phyloP scores from a whole-genome alignment of 371 early-diverging fungal species.

The Syncephalastrum racemosum region DNA sequence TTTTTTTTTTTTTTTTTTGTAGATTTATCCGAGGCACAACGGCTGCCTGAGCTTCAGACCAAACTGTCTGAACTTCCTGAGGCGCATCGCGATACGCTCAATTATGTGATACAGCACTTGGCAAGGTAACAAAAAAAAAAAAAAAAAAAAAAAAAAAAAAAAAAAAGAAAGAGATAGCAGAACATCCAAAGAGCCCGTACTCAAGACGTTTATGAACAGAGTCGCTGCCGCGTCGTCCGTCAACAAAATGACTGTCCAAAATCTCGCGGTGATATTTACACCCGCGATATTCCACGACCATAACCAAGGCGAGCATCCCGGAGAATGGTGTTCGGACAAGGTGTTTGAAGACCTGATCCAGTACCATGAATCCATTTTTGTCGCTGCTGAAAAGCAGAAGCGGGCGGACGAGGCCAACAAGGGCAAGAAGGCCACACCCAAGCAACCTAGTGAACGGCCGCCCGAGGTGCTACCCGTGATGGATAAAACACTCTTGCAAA shows the following conservation, averaged over 20 bases:
- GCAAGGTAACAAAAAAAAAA: slow-evolving; percentile 35
- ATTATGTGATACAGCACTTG: slow-evolving; percentile 47
- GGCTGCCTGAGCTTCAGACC: slow-evolving; percentile 17
- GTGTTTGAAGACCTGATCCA: slow-evolving; percentile 43
- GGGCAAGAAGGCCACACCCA: too few species aligned
- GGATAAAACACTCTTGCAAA: too few species aligned
- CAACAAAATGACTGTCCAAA: slow-evolving; percentile 63
- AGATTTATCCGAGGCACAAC: slow-evolving; percentile 27
- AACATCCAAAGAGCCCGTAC: too few species aligned
- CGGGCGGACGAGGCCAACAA: not conserved
- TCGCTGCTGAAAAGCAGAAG: slow-evolving; percentile 13
- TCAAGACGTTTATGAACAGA: too few species aligned
- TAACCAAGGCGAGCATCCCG: slow-evolving; percentile 45
- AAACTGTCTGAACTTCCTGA: slow-evolving; percentile 40
- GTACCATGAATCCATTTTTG: slow-evolving; percentile 29
- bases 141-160: not conserved
- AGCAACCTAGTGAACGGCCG: too few species aligned
- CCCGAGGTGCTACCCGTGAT: too few species aligned
- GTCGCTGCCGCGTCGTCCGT: slow-evolving; percentile 3
- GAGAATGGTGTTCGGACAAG: slow-evolving; percentile 46
- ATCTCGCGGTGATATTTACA: slow-evolving; percentile 57
- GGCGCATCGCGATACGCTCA: slow-evolving; percentile 51
- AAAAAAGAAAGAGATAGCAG: too few species aligned
- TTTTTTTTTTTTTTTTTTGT: not conserved
- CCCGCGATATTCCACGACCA: slow-evolving; percentile 65